Evolutionary conservation across 2,329 filamentous ascomycete species (phyloP).

Genomic region (Talaromyces sp.): DNA sequence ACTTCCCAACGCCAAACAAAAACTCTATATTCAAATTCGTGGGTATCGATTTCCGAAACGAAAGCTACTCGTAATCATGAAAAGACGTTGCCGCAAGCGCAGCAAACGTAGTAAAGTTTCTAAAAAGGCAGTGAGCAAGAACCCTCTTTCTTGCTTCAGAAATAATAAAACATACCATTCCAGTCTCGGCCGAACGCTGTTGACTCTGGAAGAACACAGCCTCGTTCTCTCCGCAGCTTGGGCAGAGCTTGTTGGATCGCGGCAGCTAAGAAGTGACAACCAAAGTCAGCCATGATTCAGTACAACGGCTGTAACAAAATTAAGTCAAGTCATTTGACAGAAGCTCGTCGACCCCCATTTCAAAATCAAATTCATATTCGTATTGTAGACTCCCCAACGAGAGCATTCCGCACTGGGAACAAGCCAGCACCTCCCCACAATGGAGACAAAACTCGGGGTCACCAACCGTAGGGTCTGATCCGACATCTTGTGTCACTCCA

Average conservation of each 20-base stretch:
- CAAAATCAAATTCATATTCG: conserved; percentile 13
- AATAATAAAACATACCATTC: conserved; percentile 68
- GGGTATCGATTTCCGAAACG: conserved; percentile 26
- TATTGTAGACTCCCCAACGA: conserved; percentile 12
- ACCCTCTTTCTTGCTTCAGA: background rate
- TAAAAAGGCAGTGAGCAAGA: conserved; percentile 32
- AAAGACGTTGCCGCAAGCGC: conserved; percentile 85
- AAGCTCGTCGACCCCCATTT: conserved; percentile 11
- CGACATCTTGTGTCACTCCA: conserved; percentile 94
- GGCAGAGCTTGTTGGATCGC: conserved; percentile 78
- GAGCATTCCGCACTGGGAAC: conserved; percentile 45
- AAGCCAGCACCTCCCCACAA: conserved; percentile 53
- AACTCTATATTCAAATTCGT: conserved; percentile 11
- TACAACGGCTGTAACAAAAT: conserved; percentile 3
- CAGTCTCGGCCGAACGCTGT: conserved; percentile 91
- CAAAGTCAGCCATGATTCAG: conserved; percentile 15
- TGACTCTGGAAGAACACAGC: conserved; percentile 99
- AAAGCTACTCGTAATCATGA: conserved; percentile 23
- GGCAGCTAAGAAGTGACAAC: conserved; percentile 62
- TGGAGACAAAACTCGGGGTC: conserved; percentile 49
- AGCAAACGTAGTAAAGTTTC: conserved; percentile 95
- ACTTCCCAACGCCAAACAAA: conserved; percentile 3
- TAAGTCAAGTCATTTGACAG: conserved; percentile 7
- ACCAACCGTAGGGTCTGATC: conserved; percentile 98
- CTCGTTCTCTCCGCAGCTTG: conserved; percentile 76